Conservation (phyloP, 306 rosid species). For the Medicago truncatula region DNA sequence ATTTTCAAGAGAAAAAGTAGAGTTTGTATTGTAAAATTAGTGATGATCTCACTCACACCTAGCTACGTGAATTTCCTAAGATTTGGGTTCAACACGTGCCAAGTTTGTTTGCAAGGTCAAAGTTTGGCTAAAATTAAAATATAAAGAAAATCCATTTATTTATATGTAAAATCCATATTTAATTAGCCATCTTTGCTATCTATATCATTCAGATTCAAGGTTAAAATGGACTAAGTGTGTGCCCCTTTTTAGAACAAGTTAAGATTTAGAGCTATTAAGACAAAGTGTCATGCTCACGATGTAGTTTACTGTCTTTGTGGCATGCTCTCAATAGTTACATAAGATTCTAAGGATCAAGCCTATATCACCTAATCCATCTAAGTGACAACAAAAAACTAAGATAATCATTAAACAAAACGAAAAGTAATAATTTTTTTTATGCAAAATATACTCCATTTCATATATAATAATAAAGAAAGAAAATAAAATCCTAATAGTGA, state of each 20-base stretch:
- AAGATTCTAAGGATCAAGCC: constrained; percentile 60
- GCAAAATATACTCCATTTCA: background rate
- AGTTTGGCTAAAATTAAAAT: constrained; percentile 32
- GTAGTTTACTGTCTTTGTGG: constrained; percentile 42
- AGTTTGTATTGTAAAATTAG: background rate
- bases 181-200: constrained; percentile 19
- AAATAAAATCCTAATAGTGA: background rate
- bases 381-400: background rate
- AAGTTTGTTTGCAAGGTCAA: constrained; percentile 43
- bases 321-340: constrained; percentile 28
- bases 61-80: background rate
- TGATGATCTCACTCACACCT: constrained; percentile 13
- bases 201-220: constrained; percentile 13
- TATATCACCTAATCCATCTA: constrained; percentile 59
- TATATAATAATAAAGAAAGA: background rate
- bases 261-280: constrained; percentile 17
- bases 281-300: constrained; percentile 47
- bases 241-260: constrained; percentile 54
- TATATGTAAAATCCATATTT: constrained; percentile 16
- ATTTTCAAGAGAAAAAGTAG: background rate
- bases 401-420: constrained; percentile 40
- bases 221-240: constrained; percentile 41
- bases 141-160: background rate
- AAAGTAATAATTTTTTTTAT: constrained; percentile 8
- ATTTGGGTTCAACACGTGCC: constrained; percentile 47